Evolutionary conservation across 345 rosid species (phyloP).

Genomic region (Lumnitzera racemosa): DNA sequence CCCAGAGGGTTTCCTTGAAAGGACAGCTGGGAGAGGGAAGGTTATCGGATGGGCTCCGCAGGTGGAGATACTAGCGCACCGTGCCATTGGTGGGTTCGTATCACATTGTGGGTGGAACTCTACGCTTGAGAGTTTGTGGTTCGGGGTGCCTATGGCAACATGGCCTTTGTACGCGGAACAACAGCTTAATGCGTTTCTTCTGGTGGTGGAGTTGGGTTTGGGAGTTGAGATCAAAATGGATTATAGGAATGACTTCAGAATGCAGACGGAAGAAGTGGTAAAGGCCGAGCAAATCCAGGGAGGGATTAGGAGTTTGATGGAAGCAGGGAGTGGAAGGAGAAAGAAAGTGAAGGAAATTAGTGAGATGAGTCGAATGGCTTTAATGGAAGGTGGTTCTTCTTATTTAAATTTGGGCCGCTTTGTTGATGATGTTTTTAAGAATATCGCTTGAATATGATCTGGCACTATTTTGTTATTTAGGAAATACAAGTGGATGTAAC

Average conservation of each 20-base stretch:
- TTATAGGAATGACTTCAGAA: background rate
- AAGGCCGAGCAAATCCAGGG: constrained; percentile 21
- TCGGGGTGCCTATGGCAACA: constrained; percentile 40
- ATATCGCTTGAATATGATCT: background rate
- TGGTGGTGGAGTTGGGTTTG: constrained; percentile 33
- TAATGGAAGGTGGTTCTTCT: constrained; percentile 40
- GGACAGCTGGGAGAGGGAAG: constrained; percentile 33
- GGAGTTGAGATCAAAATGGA: constrained; percentile 13
- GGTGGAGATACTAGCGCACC: constrained; percentile 13
- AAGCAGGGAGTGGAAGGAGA: constrained; percentile 9
- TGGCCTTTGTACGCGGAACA: constrained; percentile 52
- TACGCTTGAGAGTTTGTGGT: constrained; percentile 44
- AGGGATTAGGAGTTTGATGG: constrained; percentile 35
- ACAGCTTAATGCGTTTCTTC: constrained; percentile 35
- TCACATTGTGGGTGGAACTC: constrained; percentile 74
- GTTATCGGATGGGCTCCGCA: constrained; percentile 61
- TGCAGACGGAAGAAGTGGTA: background rate
- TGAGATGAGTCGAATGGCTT: constrained; percentile 17
- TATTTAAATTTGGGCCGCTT: constrained; percentile 14
- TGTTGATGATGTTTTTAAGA: constrained; percentile 13
- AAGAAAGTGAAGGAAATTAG: constrained; percentile 22
- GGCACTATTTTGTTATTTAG: no score
- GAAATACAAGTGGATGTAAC: no score
- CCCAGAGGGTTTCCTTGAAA: constrained; percentile 42
- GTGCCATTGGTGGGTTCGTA: constrained; percentile 46